Evolutionary conservation across 768 basidiomycete species (phyloP).

Genomic region (Amanita molliuscula): DNA sequence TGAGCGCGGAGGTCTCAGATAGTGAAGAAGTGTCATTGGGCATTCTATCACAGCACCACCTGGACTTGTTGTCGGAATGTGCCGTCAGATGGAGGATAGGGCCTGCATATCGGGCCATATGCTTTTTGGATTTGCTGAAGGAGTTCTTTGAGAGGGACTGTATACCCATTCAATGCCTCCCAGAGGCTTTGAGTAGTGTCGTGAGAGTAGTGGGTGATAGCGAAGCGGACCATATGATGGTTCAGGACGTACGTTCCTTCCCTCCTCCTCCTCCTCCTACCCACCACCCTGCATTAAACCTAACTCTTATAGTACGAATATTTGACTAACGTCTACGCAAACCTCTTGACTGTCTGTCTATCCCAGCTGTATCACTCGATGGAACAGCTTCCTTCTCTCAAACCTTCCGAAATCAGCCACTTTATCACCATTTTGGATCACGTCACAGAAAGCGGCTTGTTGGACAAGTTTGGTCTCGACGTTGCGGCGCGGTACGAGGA

Average conservation of each 20-base stretch:
- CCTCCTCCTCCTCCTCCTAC: conserved; percentile 6
- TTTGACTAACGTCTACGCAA: conserved; percentile 55
- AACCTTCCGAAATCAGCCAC: conserved; percentile 56
- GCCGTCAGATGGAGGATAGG: conserved; percentile 85
- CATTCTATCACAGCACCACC: conserved; percentile 71
- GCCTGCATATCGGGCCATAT: conserved; percentile 63
- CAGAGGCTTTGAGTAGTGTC: conserved; percentile 75
- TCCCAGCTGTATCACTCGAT: conserved; percentile 77
- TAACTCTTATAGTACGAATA: conserved; percentile 45
- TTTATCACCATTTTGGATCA: conserved; percentile 62
- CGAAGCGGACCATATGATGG: conserved; percentile 68
- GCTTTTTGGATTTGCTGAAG: conserved; percentile 80
- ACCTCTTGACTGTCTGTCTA: conserved; percentile 80
- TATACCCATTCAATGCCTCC: conserved; percentile 91
- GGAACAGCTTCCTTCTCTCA: conserved; percentile 66
- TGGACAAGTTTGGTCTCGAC: conserved; percentile 70
- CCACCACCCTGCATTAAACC: conserved; percentile 6
- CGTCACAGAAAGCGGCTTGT: conserved; percentile 56
- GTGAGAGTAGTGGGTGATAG: conserved; percentile 61
- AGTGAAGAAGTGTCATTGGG: conserved; percentile 93
- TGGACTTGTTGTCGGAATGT: conserved; percentile 81
- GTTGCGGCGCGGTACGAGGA: conserved; percentile 56
- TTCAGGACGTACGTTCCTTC: conserved; percentile 58
- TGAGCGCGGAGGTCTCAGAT: conserved; percentile 83
- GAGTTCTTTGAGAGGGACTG: conserved; percentile 82